phyloP scores from a whole-genome alignment of 2,329 filamentous ascomycete species.

The Colletotrichum cuscutae region DNA sequence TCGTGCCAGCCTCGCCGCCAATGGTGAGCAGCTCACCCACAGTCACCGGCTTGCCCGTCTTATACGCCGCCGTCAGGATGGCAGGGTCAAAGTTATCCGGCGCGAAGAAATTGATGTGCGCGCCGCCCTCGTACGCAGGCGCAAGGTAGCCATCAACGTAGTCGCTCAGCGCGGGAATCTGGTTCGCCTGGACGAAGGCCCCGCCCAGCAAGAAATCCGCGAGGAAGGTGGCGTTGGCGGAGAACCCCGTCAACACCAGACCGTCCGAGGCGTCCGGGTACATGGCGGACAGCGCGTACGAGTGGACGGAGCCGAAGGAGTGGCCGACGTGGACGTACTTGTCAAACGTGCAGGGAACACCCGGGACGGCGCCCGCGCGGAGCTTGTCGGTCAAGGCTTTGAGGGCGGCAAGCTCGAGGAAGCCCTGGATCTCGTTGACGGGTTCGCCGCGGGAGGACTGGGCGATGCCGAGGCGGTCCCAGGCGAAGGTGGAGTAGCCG shows the following conservation, averaged over 20 bases:
- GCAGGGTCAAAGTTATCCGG: constrained; percentile 65
- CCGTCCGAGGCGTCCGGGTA: constrained; percentile 66
- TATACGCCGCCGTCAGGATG: constrained; percentile 57
- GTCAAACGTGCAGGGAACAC: constrained; percentile 47
- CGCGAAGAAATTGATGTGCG: constrained; percentile 64
- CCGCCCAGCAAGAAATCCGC: constrained; percentile 54
- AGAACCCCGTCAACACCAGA: constrained; percentile 70
- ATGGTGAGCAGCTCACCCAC: constrained; percentile 69
- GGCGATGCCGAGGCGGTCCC: constrained; percentile 71
- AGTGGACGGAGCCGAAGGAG: constrained; percentile 70
- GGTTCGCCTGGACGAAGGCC: constrained; percentile 57
- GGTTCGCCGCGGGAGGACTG: constrained; percentile 68
- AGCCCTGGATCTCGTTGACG: constrained; percentile 67
- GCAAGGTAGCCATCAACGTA: constrained; percentile 65
- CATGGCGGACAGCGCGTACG: constrained; percentile 62
- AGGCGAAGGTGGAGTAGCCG: constrained; percentile 69
- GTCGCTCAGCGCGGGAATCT: constrained; percentile 40
- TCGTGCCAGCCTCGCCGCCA: constrained; percentile 46
- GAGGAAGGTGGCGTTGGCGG: constrained; percentile 57
- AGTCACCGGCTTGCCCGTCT: constrained; percentile 65
- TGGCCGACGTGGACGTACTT: constrained; percentile 71
- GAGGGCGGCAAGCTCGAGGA: constrained; percentile 68
- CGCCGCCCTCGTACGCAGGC: constrained; percentile 54
- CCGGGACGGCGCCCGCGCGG: constrained; percentile 55
- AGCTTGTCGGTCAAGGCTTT: constrained; percentile 61